phyloP scores from a whole-genome alignment of 257 asterid genomes.

The Hygrophila difformis region DNA sequence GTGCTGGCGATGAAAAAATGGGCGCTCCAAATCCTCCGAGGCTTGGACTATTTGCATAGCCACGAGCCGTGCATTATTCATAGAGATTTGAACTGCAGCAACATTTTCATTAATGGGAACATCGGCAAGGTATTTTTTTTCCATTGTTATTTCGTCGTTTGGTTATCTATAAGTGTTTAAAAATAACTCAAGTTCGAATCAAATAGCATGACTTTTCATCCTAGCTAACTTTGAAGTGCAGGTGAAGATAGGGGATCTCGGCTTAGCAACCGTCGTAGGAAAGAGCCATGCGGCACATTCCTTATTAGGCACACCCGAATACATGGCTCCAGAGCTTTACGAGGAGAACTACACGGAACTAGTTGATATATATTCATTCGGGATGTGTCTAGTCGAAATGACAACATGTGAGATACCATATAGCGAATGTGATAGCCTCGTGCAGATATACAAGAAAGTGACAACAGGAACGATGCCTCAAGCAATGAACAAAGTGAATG shows the following conservation, averaged over 20 bases:
- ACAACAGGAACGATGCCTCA: slow-evolving; percentile 35
- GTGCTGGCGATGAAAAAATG: slow-evolving; percentile 40
- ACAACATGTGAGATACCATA: slow-evolving; percentile 40
- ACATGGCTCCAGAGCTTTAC: slow-evolving; percentile 45
- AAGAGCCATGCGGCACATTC: slow-evolving; percentile 40
- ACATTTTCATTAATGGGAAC: slow-evolving; percentile 38
- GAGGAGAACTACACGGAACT: slow-evolving; percentile 39
- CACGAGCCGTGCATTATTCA: slow-evolving; percentile 47
- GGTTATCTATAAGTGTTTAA: too few species aligned
- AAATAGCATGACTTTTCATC: background rate
- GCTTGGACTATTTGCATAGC: slow-evolving; percentile 35
- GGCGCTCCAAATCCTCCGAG: slow-evolving; percentile 34
- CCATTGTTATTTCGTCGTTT: too few species aligned
- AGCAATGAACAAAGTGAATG: slow-evolving; percentile 28
- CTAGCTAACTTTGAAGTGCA: background rate
- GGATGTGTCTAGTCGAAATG: slow-evolving; percentile 41
- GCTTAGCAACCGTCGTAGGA: slow-evolving; percentile 31
- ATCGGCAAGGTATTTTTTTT: slow-evolving; percentile 28
- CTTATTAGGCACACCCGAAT: slow-evolving; percentile 35
- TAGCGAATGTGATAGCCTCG: slow-evolving; percentile 32
- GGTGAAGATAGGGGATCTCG: slow-evolving; percentile 43
- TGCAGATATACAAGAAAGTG: slow-evolving; percentile 39
- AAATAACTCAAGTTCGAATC: too few species aligned
- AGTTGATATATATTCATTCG: slow-evolving; percentile 41
- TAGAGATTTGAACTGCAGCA: slow-evolving; percentile 41